phyloP scores from a whole-genome alignment of 2,329 filamentous ascomycete species.

The Diaporthe humulicola region DNA sequence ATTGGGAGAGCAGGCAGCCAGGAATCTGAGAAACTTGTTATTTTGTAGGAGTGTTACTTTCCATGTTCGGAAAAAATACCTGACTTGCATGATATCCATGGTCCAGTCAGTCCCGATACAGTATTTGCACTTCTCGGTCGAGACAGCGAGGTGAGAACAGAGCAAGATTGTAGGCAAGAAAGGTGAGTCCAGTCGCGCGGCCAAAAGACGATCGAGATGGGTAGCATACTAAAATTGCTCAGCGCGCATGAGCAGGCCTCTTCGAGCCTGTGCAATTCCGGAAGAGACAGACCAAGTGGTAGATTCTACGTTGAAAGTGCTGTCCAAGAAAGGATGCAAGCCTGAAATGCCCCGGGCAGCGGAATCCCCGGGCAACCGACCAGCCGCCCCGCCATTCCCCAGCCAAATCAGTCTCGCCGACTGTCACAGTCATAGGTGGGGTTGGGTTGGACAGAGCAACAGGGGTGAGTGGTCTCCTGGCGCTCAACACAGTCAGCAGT shows the following conservation, averaged over 20 bases:
- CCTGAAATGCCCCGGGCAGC: background rate
- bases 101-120: background rate
- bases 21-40: no score
- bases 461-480: background rate
- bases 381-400: background rate
- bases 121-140: no score
- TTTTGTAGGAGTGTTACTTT: background rate
- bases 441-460: background rate
- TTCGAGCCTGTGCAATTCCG: background rate
- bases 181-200: background rate
- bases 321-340: no score
- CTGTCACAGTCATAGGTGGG: background rate
- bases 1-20: background rate
- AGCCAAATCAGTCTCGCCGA: background rate
- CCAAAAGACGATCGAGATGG: background rate
- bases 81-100: background rate
- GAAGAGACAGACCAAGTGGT: no score
- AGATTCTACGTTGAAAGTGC: background rate
- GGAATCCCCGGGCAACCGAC: background rate
- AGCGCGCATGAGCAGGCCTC: background rate
- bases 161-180: background rate
- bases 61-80: background rate
- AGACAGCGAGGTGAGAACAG: no score
- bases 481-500: slow-evolving; percentile 1
- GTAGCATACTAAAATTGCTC: background rate